Evolutionary conservation across 108 stramenopile species (phyloP).

Genomic region (Cyclostephanos invisitatus): DNA sequence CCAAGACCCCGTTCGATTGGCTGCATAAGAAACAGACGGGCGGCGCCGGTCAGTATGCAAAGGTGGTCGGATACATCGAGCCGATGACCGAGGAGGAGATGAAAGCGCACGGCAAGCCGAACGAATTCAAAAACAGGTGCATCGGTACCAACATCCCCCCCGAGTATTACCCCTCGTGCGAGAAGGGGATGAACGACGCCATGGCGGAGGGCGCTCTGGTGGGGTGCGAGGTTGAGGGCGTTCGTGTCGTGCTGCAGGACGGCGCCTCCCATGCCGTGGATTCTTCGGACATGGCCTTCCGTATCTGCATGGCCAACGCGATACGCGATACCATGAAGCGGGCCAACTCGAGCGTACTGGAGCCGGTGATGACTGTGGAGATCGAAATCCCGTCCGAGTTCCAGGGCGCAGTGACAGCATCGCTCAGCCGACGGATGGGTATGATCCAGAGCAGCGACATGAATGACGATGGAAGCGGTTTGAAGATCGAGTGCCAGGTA

Average conservation of each 20-base stretch:
- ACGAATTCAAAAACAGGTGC: constrained; percentile 90
- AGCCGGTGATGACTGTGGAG: constrained; percentile 97
- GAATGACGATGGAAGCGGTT: constrained; percentile 91
- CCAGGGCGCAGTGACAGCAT: constrained; percentile 95
- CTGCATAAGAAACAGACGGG: constrained; percentile 99
- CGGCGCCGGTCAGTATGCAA: constrained; percentile 97
- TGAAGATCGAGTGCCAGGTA: constrained; percentile 88
- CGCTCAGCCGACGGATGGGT: constrained; percentile 93
- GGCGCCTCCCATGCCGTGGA: constrained; percentile 97
- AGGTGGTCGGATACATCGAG: constrained; percentile 96
- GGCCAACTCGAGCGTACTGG: constrained; percentile 86
- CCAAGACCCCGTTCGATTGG: constrained; percentile 87
- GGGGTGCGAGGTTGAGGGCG: constrained; percentile 91
- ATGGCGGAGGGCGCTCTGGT: constrained; percentile 90
- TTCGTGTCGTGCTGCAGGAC: constrained; percentile 92
- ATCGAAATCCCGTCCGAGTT: constrained; percentile 94
- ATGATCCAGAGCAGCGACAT: constrained; percentile 91
- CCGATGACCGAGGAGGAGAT: constrained; percentile 88
- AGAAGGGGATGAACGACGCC: constrained; percentile 95
- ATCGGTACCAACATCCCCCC: constrained; percentile 98
- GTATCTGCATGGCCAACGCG: constrained; percentile 91
- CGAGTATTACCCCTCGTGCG: constrained; percentile 94
- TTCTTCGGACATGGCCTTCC: constrained; percentile 98
- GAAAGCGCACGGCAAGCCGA: constrained; percentile 67
- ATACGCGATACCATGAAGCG: constrained; percentile 90